Evolutionary conservation across 345 rosid genomes (phyloP).

Genomic region (Anacardium occidentale): DNA sequence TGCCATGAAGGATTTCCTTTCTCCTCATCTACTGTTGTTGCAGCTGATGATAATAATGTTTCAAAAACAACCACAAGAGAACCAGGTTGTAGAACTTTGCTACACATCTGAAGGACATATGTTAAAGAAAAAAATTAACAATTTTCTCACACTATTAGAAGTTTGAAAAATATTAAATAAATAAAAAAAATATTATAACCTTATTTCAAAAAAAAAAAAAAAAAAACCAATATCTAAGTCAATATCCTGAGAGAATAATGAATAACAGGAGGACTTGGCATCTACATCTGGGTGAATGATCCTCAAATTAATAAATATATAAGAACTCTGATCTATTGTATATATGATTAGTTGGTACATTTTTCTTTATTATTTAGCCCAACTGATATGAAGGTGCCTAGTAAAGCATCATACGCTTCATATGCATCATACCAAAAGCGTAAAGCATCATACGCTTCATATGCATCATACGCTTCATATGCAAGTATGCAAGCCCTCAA

Average conservation of each 20-base stretch:
- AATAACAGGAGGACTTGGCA: neutral
- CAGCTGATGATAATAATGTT: conserved; percentile 87
- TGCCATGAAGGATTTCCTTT: conserved; percentile 98
- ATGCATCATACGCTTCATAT: too few relatives aligned
- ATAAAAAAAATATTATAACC: neutral
- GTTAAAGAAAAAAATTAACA: conserved; percentile 4
- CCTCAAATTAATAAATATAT: neutral
- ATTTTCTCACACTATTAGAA: neutral
- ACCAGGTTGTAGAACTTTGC: conserved; percentile 91
- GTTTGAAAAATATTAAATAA: neutral
- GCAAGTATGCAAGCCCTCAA: neutral
- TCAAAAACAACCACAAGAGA: conserved; percentile 83
- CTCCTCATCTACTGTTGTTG: conserved; percentile 95
- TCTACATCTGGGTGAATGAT: neutral
- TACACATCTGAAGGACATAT: conserved; percentile 64
- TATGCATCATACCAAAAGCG: neutral
- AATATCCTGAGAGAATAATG: neutral
- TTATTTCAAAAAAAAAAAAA: neutral
- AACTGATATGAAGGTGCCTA: neutral
- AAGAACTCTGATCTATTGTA: neutral
- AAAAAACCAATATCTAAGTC: neutral
- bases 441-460: too few relatives aligned
- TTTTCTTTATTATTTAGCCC: neutral
- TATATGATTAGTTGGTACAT: neutral
- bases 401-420: neutral